Base-by-base conservation (phyloP, 2,329 filamentous ascomycete genomes). In the Alternaria ventricosa region DNA sequence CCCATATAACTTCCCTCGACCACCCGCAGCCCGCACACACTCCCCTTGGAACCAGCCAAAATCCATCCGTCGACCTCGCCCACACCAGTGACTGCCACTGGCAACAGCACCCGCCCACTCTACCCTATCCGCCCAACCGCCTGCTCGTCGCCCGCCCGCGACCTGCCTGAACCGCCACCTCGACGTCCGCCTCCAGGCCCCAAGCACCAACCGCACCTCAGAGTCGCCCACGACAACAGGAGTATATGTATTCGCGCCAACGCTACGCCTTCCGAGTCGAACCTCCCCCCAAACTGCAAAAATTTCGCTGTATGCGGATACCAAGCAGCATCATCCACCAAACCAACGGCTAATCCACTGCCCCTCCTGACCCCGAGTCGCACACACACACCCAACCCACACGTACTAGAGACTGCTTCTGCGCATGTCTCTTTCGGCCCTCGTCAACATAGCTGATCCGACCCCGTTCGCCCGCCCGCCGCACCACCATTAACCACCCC, bases 241-340 rank as follows among this genome's bases (percentile, higher is more conserved):
- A 91, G 93, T 97, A 92, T 96, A 97, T 97, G 94, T 97, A 97
- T 97, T 94, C 94, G 93, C 91, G 93, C 92, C 91, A 92, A 90
- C 88, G 88, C 89, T 89, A 92, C 92, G 90, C 93, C 90, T 94
- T 93, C 90, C 92, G 90, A 92, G 91, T 95, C 90, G 90, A 91
- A 86, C 90, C 90, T 88, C 93, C 93, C 87, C 89, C 93, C 87
- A 93, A 93, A 92, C 93, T 96, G 92, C 93, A 94, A 89, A 87
- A 91, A 88, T 96, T 96, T 92, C 93, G 93, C 89, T 94, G 92
- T 92, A 88, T 90, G 90, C 90, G 92, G 88, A 96, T 92, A 90
- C 92, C 90, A 87, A 93, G 92, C 92, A 94, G 92, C 87, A 89
- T 89, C 83, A 89, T 94, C 84, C 91, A 93, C 84, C 91, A 89